These are phyloP conservation scores for Phylloporus sp. DNA, from an alignment of 1,284 basidiomycete species.

Conservation along the genomic window DNA sequence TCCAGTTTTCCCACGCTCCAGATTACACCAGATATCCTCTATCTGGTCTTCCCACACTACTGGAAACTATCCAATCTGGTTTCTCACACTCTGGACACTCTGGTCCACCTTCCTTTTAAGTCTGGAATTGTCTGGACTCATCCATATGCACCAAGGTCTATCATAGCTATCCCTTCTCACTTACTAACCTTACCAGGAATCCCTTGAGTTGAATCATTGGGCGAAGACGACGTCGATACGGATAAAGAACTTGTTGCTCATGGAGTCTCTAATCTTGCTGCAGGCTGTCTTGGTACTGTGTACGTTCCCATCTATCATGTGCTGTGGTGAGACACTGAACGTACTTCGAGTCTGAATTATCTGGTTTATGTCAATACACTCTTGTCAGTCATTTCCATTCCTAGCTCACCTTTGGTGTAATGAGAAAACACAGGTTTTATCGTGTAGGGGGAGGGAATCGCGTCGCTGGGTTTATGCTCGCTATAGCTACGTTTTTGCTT, in stretches of 20 bases:
- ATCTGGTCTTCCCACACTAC: no score
- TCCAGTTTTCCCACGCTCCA: no score
- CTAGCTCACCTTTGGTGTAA: conserved; percentile 1
- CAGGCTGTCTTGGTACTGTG: conserved; percentile 85
- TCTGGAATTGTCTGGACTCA: no score
- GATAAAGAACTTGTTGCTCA: conserved; percentile 94
- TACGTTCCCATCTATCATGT: conserved; percentile 39
- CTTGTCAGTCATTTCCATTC: conserved; percentile 52
- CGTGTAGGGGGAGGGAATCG: conserved; percentile 91
- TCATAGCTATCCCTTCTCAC: no score
- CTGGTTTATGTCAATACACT: conserved; percentile 92
- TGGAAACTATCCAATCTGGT: no score
- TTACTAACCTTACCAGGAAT: no score
- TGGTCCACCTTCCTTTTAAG: no score
- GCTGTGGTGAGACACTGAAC: conserved; percentile 9
- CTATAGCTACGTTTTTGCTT: conserved; percentile 72
- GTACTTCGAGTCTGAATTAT: conserved; percentile 67
- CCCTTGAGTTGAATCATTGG: conserved; percentile 92
- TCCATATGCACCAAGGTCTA: no score
- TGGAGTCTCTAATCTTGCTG: conserved; percentile 88
- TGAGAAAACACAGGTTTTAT: conserved; percentile 68
- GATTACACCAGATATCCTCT: no score
- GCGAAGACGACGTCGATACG: conserved; percentile 92
- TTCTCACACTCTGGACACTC: no score
- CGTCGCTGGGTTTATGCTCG: conserved; percentile 86